Base-by-base conservation (phyloP, 2,329 filamentous ascomycete species). In the Neofusicoccum umdonicola region DNA sequence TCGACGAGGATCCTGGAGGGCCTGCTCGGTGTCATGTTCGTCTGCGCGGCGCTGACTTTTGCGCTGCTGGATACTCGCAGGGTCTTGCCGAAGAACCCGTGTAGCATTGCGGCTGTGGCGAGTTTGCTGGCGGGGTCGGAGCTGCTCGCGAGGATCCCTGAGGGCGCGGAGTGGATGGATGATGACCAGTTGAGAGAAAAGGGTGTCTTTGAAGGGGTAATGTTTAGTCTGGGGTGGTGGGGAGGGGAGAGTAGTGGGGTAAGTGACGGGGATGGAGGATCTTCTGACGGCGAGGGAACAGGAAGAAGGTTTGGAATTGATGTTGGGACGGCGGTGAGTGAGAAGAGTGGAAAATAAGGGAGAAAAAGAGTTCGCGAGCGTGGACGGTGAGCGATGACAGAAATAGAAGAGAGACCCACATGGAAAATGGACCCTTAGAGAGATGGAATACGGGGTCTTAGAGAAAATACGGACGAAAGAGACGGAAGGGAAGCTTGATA, bases 201-300 rank as follows among this genome's bases (percentile, higher is more conserved):
- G 3, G 42, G 44, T 7, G 19, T 61, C 2, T 61, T 61, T 13
- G 44, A 48, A 31, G 57, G 57, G 42, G 31, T 41, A 5, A 12
- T 39, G 2, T 50, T 50, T 31, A 47, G 57, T 15, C n/a, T 61
- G 31, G 57, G 57, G 7, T 50, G 57, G 57, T 61, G 57, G 57
- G 44, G 39, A n/a, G 47, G 15, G 17, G 47, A 17, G 9, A 13
- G 8, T 9, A 15, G 41, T 7, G 11, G 42, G 3, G 34, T 15
- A 8, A 45, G n/a, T 47, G 42, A 60, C 15, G 19, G 42, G 9
- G 42, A 42, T 42, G 35, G 39, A 1, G 34, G 41, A 12, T n/a
- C 3, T 19, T 47, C 42, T 47, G 13, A n/a, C 8, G 41, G 56
- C 47, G 4, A 3, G 22, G 35, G n/a, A 27, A 11, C 50, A 11